Percentiles rank a stretch among this genome's conserved stretches.
Conservation (phyloP, 2,329 filamentous ascomycete genomes). For the Knufia petricola region DNA sequence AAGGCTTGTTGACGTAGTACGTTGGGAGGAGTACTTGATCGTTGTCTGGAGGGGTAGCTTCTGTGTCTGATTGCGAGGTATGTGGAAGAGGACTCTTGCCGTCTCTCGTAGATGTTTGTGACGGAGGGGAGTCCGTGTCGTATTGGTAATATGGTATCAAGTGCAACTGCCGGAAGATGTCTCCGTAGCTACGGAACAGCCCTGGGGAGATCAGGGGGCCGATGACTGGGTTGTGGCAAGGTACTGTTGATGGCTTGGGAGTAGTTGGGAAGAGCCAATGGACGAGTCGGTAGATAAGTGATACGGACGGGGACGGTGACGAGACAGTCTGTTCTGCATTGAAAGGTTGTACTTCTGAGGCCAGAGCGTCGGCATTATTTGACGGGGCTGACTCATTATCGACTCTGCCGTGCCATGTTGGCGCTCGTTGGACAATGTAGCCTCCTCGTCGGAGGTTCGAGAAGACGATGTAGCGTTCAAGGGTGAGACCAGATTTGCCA, state of each 20-base stretch:
- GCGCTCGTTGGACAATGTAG: slow-evolving; percentile 68
- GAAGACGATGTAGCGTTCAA: slow-evolving; percentile 84
- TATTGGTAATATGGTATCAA: slow-evolving; percentile 65
- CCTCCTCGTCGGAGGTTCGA: slow-evolving; percentile 72
- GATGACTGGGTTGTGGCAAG: slow-evolving; percentile 17
- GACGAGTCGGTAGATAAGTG: slow-evolving; percentile 46
- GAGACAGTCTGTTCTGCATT: slow-evolving; percentile 1
- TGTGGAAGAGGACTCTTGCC: slow-evolving; percentile 15
- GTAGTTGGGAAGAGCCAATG: slow-evolving; percentile 33
- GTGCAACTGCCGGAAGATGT: slow-evolving; percentile 67
- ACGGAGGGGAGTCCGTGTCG: slow-evolving; percentile 23
- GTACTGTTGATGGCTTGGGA: slow-evolving; percentile 11
- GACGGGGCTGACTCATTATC: not conserved
- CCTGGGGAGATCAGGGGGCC: slow-evolving; percentile 55
- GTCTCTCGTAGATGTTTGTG: not conserved
- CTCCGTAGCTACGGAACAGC: slow-evolving; percentile 55
- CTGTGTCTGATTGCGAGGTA: slow-evolving; percentile 8
- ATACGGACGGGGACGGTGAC: slow-evolving; percentile 4
- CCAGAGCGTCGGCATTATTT: not conserved
- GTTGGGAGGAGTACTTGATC: slow-evolving; percentile 58
- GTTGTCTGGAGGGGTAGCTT: slow-evolving; percentile 17
- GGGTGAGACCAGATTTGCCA: slow-evolving; percentile 52
- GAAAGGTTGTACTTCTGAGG: not conserved
- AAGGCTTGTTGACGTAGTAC: slow-evolving; percentile 74
- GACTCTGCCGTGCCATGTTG: slow-evolving; percentile 37